Conservation (phyloP, 1,139 yeast species). For the Suhomyces wounanorum region DNA sequence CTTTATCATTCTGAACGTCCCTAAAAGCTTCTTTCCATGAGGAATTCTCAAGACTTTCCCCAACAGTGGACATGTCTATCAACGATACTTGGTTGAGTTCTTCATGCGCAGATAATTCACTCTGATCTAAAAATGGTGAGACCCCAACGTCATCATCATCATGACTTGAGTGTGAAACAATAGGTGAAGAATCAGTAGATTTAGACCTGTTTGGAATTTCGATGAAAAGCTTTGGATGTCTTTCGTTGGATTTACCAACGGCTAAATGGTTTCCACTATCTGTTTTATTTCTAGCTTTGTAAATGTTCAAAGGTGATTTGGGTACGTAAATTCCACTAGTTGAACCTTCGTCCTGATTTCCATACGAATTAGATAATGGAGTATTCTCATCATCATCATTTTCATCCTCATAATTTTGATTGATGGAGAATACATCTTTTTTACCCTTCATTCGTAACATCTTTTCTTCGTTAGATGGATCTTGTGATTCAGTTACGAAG, state of each 20-base stretch:
- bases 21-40: constrained; percentile 33
- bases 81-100: constrained; percentile 18
- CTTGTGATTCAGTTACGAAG: constrained; percentile 18
- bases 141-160: constrained; percentile 13
- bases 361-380: constrained; percentile 11
- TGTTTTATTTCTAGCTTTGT: constrained; percentile 19
- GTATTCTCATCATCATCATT: constrained; percentile 8
- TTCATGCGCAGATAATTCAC: constrained; percentile 9
- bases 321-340: constrained; percentile 35
- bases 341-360: constrained; percentile 13
- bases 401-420: not conserved
- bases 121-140: constrained; percentile 14
- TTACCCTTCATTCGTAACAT: not conserved
- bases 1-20: constrained; percentile 18
- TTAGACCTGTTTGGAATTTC: constrained; percentile 19
- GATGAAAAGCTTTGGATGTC: constrained; percentile 23
- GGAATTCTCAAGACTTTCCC: constrained; percentile 29
- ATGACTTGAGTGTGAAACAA: constrained; percentile 3
- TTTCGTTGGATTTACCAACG: not conserved
- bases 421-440: not conserved
- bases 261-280: constrained; percentile 5
- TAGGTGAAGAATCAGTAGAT: constrained; percentile 8
- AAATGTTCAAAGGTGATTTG: constrained; percentile 32
- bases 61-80: constrained; percentile 27
- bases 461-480: not conserved